phyloP scores from a whole-genome alignment of 169 alveolate species.

The Cryptosporidium viatorum region DNA sequence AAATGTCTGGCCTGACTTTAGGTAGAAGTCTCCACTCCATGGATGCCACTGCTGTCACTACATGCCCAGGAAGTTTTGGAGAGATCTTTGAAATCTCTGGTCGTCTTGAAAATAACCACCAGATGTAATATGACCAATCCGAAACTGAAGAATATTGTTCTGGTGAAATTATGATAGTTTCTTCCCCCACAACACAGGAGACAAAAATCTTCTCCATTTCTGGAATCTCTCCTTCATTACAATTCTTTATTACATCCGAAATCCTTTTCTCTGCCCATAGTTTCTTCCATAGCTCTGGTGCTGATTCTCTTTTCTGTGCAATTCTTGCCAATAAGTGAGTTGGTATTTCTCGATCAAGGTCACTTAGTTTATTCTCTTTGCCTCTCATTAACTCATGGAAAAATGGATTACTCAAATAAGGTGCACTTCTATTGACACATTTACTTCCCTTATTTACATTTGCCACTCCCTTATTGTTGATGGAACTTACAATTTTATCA shows the following conservation, averaged over 20 bases:
- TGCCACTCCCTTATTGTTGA: neutral
- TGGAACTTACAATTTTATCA: neutral
- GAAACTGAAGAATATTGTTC: conserved; percentile 53
- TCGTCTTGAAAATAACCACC: conserved; percentile 74
- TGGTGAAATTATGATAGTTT: conserved; percentile 1
- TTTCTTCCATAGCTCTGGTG: conserved; percentile 64
- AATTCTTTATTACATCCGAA: conserved; percentile 24
- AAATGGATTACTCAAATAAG: conserved; percentile 54
- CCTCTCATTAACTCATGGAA: conserved; percentile 61
- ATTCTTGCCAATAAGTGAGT: conserved; percentile 39
- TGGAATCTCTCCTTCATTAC: conserved; percentile 3
- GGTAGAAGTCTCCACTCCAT: conserved; percentile 75
- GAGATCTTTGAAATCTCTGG: conserved; percentile 48
- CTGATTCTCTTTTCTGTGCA: conserved; percentile 16
- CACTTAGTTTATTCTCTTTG: conserved; percentile 50
- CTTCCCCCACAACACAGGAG: conserved; percentile 32
- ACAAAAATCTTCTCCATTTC: conserved; percentile 29
- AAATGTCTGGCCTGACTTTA: conserved; percentile 39
- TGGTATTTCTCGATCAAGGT: conserved; percentile 39
- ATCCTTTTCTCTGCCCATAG: conserved; percentile 41
- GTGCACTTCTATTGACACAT: conserved; percentile 11
- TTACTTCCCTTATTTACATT: neutral
- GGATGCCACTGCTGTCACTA: conserved; percentile 54
- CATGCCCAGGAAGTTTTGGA: conserved; percentile 64
- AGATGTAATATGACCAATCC: conserved; percentile 68